A percentile compares a stretch with the other conserved stretches of the same genome.
These are phyloP conservation scores for Magnusiomyces paraingens DNA, from an alignment of 1,139 yeast genomes.

Conservation along the genomic window DNA sequence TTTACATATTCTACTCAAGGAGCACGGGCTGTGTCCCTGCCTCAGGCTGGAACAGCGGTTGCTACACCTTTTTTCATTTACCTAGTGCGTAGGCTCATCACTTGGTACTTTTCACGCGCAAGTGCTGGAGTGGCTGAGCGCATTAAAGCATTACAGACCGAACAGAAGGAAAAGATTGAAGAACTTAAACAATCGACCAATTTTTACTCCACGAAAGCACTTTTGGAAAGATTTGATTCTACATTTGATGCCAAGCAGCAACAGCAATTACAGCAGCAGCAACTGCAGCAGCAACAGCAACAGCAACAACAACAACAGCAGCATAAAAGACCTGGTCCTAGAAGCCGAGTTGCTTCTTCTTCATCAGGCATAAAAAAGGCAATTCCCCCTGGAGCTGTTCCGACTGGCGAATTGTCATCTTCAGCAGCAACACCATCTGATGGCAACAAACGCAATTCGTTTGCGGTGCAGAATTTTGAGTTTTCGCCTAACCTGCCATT, in stretches of 20 bases:
- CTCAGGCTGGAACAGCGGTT: constrained; percentile 6
- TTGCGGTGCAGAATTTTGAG: constrained; percentile 6
- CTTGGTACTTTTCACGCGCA: constrained; percentile 21
- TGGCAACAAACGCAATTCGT: neutral
- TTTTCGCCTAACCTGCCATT: constrained; percentile 11
- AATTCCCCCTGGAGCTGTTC: neutral
- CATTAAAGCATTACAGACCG: constrained; percentile 40
- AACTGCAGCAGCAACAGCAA: neutral
- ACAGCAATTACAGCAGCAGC: neutral
- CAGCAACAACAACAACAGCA: neutral
- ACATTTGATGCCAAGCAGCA: constrained; percentile 8
- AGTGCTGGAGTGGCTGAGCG: constrained; percentile 24
- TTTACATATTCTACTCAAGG: constrained; percentile 12
- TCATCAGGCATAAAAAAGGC: neutral
- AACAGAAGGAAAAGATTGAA: constrained; percentile 58
- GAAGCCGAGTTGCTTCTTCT: too few relatives aligned
- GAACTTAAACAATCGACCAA: constrained; percentile 75
- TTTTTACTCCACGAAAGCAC: constrained; percentile 66
- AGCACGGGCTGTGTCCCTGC: neutral
- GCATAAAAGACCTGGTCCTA: neutral
- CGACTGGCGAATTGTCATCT: too few relatives aligned
- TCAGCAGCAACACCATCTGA: neutral
- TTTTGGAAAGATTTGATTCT: constrained; percentile 54
- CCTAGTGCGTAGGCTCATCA: constrained; percentile 21
- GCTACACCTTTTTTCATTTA: constrained; percentile 23